Evolutionary conservation across 1,284 basidiomycete genomes (phyloP).

Genomic region (Puccinia coronata): DNA sequence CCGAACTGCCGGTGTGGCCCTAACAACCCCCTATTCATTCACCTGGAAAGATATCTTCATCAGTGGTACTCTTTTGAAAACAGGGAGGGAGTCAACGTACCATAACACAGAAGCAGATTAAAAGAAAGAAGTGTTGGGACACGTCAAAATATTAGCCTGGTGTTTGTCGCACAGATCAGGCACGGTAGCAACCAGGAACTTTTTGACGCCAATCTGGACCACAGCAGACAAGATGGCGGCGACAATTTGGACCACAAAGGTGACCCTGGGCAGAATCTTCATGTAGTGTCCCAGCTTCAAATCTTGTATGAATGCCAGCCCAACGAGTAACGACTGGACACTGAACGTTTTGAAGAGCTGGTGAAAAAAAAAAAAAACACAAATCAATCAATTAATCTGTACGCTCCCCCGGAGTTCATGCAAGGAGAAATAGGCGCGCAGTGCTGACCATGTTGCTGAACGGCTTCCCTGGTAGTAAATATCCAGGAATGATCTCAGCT

Average conservation of each 20-base stretch:
- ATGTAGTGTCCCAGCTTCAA: constrained; percentile 56
- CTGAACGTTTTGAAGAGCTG: constrained; percentile 53
- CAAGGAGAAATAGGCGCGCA: neutral
- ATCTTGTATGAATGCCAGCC: constrained; percentile 52
- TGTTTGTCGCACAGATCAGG: constrained; percentile 71
- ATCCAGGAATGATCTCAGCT: constrained; percentile 54
- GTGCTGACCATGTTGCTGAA: constrained; percentile 52
- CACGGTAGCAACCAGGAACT: constrained; percentile 77
- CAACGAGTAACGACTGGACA: constrained; percentile 50
- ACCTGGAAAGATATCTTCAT: neutral
- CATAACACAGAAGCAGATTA: constrained; percentile 86
- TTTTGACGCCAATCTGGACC: constrained; percentile 82
- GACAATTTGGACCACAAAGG: constrained; percentile 51
- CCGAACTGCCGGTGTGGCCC: constrained; percentile 68
- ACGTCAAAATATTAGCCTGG: constrained; percentile 74
- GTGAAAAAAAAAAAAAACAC: too few species aligned
- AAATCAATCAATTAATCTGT: neutral
- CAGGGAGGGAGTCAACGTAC: constrained; percentile 62
- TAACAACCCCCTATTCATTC: constrained; percentile 76
- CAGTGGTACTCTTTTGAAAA: neutral
- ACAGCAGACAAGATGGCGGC: constrained; percentile 62
- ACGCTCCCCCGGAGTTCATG: too few species aligned
- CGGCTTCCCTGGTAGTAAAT: constrained; percentile 52
- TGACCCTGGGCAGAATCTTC: constrained; percentile 54
- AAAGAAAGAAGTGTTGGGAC: constrained; percentile 81